A percentile compares a stretch with the other conserved stretches of the same genome.
Conservation (phyloP, 2,329 filamentous ascomycete species). For the Epichloe glyceriae region DNA sequence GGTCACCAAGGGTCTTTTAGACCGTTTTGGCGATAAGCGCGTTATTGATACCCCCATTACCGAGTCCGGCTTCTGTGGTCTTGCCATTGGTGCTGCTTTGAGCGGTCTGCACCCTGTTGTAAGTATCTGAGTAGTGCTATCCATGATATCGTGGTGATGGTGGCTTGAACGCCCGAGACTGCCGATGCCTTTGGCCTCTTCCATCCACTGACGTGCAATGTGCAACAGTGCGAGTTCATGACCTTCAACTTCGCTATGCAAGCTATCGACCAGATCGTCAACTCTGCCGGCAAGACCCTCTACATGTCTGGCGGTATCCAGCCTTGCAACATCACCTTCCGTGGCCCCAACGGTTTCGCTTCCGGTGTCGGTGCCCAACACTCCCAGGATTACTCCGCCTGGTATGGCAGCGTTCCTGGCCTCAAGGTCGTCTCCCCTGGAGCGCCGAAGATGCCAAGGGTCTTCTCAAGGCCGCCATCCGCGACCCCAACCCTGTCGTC, state of each 20-base stretch:
- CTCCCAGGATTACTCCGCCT: slow-evolving; percentile 96
- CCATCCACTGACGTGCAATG: slow-evolving; percentile 2
- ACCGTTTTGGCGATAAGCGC: slow-evolving; percentile 93
- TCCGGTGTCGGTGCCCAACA: slow-evolving; percentile 93
- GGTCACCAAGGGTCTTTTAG: slow-evolving; percentile 93
- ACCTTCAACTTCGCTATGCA: slow-evolving; percentile 99
- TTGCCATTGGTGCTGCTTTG: slow-evolving; percentile 88
- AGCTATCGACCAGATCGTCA: slow-evolving; percentile 98
- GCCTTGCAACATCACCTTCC: slow-evolving; percentile 99
- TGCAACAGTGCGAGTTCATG: slow-evolving; percentile 88
- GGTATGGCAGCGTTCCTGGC: slow-evolving; percentile 97
- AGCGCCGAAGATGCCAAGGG: slow-evolving; percentile 97
- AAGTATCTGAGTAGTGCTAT: slow-evolving; percentile 28
- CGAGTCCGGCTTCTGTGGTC: slow-evolving; percentile 86
- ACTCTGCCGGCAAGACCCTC: slow-evolving; percentile 96
- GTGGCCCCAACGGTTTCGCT: slow-evolving; percentile 96
- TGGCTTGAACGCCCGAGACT: neutral
- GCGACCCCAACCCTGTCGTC: slow-evolving; percentile 93
- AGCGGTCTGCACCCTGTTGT: slow-evolving; percentile 89
- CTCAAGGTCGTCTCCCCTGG: slow-evolving; percentile 97
- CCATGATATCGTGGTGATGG: too few relatives aligned
- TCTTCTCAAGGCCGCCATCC: slow-evolving; percentile 91
- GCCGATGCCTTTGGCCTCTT: neutral
- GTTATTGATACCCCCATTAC: slow-evolving; percentile 98
- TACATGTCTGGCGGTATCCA: slow-evolving; percentile 99